These are phyloP conservation scores for Dryas integrifolia DNA, from an alignment of 331 rosid genomes.

Conservation along the genomic window DNA sequence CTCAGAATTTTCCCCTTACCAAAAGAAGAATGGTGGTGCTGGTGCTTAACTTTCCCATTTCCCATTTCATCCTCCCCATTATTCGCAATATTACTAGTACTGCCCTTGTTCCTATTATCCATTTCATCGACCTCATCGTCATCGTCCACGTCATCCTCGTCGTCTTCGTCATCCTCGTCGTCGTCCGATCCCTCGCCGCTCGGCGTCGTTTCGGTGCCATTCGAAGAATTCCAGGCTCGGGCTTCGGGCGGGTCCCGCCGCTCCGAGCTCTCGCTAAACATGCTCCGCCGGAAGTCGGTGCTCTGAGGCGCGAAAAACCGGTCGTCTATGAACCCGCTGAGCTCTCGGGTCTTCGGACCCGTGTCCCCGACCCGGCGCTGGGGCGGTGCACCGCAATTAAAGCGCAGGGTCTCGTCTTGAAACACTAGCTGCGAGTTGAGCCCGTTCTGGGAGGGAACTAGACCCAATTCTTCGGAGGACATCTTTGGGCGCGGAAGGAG, in stretches of 20 bases:
- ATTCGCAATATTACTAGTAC: slow-evolving; percentile 25
- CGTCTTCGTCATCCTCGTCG: slow-evolving; percentile 59
- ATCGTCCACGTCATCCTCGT: slow-evolving; percentile 53
- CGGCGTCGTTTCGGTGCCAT: slow-evolving; percentile 45
- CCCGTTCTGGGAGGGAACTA: slow-evolving; percentile 52
- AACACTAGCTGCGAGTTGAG: slow-evolving; percentile 63
- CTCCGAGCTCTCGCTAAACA: slow-evolving; percentile 41
- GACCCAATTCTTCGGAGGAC: slow-evolving; percentile 70
- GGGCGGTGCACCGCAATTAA: slow-evolving; percentile 48
- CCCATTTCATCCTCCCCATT: slow-evolving; percentile 46
- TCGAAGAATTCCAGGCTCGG: slow-evolving; percentile 62
- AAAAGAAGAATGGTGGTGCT: slow-evolving; percentile 44
- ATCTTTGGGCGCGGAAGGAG: slow-evolving; percentile 30
- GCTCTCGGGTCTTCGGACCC: slow-evolving; percentile 63
- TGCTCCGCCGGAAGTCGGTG: slow-evolving; percentile 56
- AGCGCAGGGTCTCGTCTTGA: slow-evolving; percentile 60
- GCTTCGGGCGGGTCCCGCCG: slow-evolving; percentile 39
- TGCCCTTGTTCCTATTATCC: slow-evolving; percentile 44
- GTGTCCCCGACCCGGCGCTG: slow-evolving; percentile 62
- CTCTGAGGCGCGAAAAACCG: slow-evolving; percentile 51
- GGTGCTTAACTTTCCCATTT: slow-evolving; percentile 65
- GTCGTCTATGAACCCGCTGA: slow-evolving; percentile 63
- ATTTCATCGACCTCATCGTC: slow-evolving; percentile 31
- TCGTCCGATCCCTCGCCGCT: slow-evolving; percentile 66
- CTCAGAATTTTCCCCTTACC: slow-evolving; percentile 43